Conservation (phyloP, 495 filamentous ascomycete species). For the Tuber borchii region DNA sequence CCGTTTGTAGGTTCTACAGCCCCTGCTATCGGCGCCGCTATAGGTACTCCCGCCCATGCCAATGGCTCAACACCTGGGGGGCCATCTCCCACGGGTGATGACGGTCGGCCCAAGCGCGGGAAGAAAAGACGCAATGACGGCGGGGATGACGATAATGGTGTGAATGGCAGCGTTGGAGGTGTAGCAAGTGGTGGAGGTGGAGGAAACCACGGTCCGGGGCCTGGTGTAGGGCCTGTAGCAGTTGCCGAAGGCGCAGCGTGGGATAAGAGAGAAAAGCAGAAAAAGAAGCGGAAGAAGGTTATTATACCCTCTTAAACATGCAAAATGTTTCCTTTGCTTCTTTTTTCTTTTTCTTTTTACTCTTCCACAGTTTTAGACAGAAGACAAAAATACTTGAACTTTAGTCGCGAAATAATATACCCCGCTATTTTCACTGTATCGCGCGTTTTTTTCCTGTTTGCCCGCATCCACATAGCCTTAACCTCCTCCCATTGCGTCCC, state of each 20-base stretch:
- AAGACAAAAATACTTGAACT: conserved; percentile 17
- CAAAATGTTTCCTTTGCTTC: conserved; percentile 10
- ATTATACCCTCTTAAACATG: conserved; percentile 15
- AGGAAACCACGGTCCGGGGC: background rate
- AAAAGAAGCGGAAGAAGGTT: conserved; percentile 45
- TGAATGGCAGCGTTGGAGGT: conserved; percentile 29
- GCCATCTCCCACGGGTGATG: conserved; percentile 43
- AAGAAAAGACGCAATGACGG: conserved; percentile 63
- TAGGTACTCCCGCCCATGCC: conserved; percentile 31
- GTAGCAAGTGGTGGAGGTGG: conserved; percentile 29
- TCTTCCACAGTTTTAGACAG: conserved; percentile 11
- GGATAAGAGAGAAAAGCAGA: conserved; percentile 37
- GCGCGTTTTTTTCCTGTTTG: background rate
- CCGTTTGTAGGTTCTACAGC: conserved; percentile 24
- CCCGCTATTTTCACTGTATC: background rate
- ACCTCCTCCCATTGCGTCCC: background rate
- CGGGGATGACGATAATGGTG: conserved; percentile 49
- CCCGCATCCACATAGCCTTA: background rate
- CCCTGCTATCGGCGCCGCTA: conserved; percentile 22
- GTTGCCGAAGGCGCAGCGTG: conserved; percentile 40
- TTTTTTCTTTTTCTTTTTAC: conserved; percentile 3
- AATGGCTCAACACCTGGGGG: conserved; percentile 43
- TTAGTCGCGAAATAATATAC: conserved; percentile 3
- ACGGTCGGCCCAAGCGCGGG: conserved; percentile 52
- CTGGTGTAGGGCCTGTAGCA: conserved; percentile 10